A percentile compares a stretch with the other conserved stretches of the same genome.
Conservation (phyloP, 2,329 filamentous ascomycete species). For the Talaromyces sp. region DNA sequence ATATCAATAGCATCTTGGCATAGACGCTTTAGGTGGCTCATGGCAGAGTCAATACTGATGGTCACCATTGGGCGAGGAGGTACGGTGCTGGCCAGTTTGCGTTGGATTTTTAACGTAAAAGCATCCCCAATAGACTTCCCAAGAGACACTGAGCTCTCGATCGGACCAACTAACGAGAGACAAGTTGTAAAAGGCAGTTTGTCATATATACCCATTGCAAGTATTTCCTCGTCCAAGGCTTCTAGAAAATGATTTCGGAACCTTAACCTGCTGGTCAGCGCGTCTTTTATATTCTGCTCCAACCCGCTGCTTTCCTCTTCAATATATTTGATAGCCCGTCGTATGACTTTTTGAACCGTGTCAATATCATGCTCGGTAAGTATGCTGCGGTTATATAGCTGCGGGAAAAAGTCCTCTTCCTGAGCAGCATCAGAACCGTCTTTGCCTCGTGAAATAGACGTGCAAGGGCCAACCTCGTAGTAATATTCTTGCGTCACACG, state of each 20-base stretch:
- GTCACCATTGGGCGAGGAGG: slow-evolving; percentile 86
- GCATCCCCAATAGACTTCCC: slow-evolving; percentile 65
- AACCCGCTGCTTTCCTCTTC: slow-evolving; percentile 27
- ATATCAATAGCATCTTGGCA: slow-evolving; percentile 67
- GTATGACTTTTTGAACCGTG: slow-evolving; percentile 51
- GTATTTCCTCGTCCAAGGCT: slow-evolving; percentile 32
- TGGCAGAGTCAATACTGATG: slow-evolving; percentile 64
- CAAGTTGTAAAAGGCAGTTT: slow-evolving; percentile 26
- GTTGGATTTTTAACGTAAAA: slow-evolving; percentile 85
- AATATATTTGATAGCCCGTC: slow-evolving; percentile 51
- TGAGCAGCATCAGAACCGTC: slow-evolving; percentile 30
- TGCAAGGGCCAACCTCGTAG: slow-evolving; percentile 62
- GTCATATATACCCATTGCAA: slow-evolving; percentile 24
- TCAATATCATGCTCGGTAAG: slow-evolving; percentile 57
- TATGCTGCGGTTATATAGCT: slow-evolving; percentile 77
- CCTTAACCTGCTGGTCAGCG: slow-evolving; percentile 59
- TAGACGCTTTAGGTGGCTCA: slow-evolving; percentile 62
- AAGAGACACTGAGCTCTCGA: slow-evolving; percentile 57
- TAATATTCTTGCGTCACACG: slow-evolving; percentile 77
- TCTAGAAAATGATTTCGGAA: slow-evolving; percentile 53
- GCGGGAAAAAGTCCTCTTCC: slow-evolving; percentile 96
- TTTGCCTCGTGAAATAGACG: background rate
- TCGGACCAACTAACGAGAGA: slow-evolving; percentile 42
- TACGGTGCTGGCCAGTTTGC: slow-evolving; percentile 87
- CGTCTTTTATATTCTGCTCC: slow-evolving; percentile 38